phyloP scores from a whole-genome alignment of 108 stramenopile species.

The Aureococcus anophagefferens region DNA sequence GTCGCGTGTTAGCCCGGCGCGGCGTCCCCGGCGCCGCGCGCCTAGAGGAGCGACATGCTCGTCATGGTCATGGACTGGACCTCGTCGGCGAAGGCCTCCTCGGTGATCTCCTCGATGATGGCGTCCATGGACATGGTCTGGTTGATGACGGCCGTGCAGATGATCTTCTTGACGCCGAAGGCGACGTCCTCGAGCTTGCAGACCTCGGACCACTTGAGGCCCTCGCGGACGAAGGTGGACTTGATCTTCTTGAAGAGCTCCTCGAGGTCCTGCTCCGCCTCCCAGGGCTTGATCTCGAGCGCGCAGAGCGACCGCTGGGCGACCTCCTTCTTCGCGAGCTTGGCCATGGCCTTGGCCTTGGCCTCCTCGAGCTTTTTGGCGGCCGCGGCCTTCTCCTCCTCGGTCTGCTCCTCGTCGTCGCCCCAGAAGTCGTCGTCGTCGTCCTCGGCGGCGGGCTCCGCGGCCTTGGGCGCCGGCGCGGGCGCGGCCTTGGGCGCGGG shows the following conservation, averaged over 20 bases:
- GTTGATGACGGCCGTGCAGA: conserved; percentile 41
- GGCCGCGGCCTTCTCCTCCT: not conserved
- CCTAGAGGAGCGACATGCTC: conserved; percentile 50
- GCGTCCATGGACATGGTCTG: conserved; percentile 30
- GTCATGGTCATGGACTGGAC: conserved; percentile 44
- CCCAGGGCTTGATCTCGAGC: conserved; percentile 53
- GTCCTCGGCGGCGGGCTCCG: not conserved
- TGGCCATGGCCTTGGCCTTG: conserved; percentile 33
- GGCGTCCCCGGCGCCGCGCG: no score
- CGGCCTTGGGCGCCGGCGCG: not conserved
- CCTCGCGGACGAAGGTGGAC: conserved; percentile 15
- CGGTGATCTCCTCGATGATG: conserved; percentile 30
- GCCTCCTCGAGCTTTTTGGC: not conserved
- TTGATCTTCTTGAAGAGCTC: conserved; percentile 48
- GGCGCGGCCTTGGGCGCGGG: not conserved
- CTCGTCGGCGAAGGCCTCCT: conserved; percentile 42
- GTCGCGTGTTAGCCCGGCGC: no score
- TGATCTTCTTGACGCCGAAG: conserved; percentile 50
- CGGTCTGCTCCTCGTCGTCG: not conserved
- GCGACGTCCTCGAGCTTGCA: conserved; percentile 43
- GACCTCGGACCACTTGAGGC: conserved; percentile 47
- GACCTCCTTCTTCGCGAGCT: conserved; percentile 27
- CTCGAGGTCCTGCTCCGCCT: conserved; percentile 45
- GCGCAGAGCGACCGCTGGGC: conserved; percentile 40
- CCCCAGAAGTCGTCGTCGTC: not conserved